Conservation (phyloP, 257 asterid genomes). For the Solanum appendiculatum region DNA sequence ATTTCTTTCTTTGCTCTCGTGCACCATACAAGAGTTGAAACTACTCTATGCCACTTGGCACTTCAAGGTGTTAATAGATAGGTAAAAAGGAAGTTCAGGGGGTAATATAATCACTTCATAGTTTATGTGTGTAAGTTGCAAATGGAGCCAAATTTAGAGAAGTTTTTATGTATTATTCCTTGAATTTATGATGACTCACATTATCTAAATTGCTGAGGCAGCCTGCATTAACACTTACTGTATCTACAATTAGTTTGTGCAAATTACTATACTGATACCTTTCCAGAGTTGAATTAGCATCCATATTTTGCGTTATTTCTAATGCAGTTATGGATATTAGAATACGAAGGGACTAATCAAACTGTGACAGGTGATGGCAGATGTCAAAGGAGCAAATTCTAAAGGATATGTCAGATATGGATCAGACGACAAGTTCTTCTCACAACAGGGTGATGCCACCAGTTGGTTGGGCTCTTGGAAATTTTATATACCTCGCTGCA, state of each 20-base stretch:
- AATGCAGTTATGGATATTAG: conserved; percentile 3
- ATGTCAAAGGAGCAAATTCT: conserved; percentile 64
- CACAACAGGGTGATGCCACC: conserved; percentile 44
- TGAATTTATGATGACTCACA: not conserved
- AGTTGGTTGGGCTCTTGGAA: conserved; percentile 87
- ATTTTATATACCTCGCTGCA: conserved; percentile 62
- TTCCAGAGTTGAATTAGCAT: not conserved
- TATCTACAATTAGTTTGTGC: not conserved
- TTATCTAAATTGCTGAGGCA: not conserved
- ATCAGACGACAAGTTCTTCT: conserved; percentile 30
- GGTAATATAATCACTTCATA: not conserved
- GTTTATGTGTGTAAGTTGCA: not conserved
- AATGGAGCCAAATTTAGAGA: not conserved
- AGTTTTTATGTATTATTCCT: not conserved
- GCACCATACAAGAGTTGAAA: not conserved
- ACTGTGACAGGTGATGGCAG: conserved; percentile 97
- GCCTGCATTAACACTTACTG: not conserved
- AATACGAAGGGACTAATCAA: conserved; percentile 57
- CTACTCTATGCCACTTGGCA: not conserved
- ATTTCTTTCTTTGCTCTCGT: not conserved
- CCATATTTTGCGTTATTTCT: not conserved
- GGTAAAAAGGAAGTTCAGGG: not conserved
- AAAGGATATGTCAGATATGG: conserved; percentile 47
- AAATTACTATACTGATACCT: not conserved
- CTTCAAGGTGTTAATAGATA: not conserved